Conservation (phyloP, 371 early-diverging fungal genomes). For the Mortierella sp. region DNA sequence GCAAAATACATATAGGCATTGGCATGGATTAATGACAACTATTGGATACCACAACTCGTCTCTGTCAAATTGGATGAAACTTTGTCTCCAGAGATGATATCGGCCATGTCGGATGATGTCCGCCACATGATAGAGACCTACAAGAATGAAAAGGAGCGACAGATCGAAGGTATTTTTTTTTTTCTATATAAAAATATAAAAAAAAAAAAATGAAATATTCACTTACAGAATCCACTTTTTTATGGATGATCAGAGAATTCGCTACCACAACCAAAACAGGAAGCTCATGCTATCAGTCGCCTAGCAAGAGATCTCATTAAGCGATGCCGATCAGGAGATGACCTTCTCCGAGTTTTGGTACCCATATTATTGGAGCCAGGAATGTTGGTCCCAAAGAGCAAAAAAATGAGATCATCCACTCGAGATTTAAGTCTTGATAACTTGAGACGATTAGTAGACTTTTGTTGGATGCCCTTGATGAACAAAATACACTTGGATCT, state of each 20-base stretch:
- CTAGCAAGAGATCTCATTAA: slow-evolving; percentile 42
- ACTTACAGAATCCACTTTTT: not conserved
- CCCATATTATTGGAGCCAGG: slow-evolving; percentile 48
- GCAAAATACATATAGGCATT: slow-evolving; percentile 26
- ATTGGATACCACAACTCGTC: slow-evolving; percentile 51
- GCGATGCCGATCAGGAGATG: slow-evolving; percentile 49
- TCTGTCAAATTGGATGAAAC: slow-evolving; percentile 39
- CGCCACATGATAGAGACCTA: slow-evolving; percentile 31
- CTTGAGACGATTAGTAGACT: slow-evolving; percentile 31
- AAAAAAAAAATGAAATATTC: not conserved
- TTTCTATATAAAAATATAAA: not conserved
- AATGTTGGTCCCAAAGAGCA: slow-evolving; percentile 49
- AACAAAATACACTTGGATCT: slow-evolving; percentile 29
- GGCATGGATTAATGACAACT: slow-evolving; percentile 53
- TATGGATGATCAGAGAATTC: slow-evolving; percentile 17
- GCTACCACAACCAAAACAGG: slow-evolving; percentile 38
- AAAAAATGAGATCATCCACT: slow-evolving; percentile 35
- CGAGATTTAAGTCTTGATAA: slow-evolving; percentile 41
- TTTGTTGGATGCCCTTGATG: slow-evolving; percentile 52
- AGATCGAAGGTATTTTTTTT: slow-evolving; percentile 36
- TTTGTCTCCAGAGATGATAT: slow-evolving; percentile 30
- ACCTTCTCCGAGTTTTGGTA: slow-evolving; percentile 24
- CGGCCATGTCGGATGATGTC: slow-evolving; percentile 39
- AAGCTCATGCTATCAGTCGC: slow-evolving; percentile 13
- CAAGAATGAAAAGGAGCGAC: slow-evolving; percentile 24